A percentile compares a stretch with the other conserved stretches of the same genome.
Conservation (phyloP, 306 rosid species). For the Erythrophleum fordii region DNA sequence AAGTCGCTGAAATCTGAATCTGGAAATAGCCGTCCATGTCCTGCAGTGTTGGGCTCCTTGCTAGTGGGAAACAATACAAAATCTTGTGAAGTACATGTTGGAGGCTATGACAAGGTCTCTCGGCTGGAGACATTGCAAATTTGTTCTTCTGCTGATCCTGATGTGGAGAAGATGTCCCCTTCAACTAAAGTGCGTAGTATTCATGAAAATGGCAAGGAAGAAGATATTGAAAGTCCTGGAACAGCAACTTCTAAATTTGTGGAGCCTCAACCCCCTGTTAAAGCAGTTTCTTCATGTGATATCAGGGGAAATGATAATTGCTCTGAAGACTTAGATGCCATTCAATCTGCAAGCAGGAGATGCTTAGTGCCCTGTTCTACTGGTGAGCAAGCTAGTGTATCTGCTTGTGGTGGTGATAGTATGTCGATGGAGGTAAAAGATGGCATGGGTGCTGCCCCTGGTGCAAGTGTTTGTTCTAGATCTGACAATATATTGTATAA, state of each 20-base stretch:
- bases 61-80: slow-evolving; percentile 42
- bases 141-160: slow-evolving; percentile 50
- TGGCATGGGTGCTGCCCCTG: slow-evolving; percentile 31
- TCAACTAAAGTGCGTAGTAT: slow-evolving; percentile 47
- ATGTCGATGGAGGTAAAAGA: slow-evolving; percentile 37
- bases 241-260: slow-evolving; percentile 83
- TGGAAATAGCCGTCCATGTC: slow-evolving; percentile 44
- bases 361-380: slow-evolving; percentile 43
- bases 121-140: slow-evolving; percentile 59
- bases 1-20: slow-evolving; percentile 62
- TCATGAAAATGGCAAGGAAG: slow-evolving; percentile 55
- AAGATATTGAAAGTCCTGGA: slow-evolving; percentile 92
- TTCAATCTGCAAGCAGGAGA: slow-evolving; percentile 37
- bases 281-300: slow-evolving; percentile 51
- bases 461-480: slow-evolving; percentile 25
- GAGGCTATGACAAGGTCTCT: slow-evolving; percentile 43
- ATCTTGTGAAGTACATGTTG: slow-evolving; percentile 48
- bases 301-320: slow-evolving; percentile 35
- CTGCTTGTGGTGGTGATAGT: slow-evolving; percentile 48
- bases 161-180: slow-evolving; percentile 50
- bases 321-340: slow-evolving; percentile 44
- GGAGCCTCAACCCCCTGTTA: slow-evolving; percentile 58
- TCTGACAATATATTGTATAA: slow-evolving; percentile 43
- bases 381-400: slow-evolving; percentile 41
- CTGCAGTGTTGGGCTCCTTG: slow-evolving; percentile 61